Evolutionary conservation across 805 yeast genomes (phyloP).

Genomic region (Yarrowia hollandica): DNA sequence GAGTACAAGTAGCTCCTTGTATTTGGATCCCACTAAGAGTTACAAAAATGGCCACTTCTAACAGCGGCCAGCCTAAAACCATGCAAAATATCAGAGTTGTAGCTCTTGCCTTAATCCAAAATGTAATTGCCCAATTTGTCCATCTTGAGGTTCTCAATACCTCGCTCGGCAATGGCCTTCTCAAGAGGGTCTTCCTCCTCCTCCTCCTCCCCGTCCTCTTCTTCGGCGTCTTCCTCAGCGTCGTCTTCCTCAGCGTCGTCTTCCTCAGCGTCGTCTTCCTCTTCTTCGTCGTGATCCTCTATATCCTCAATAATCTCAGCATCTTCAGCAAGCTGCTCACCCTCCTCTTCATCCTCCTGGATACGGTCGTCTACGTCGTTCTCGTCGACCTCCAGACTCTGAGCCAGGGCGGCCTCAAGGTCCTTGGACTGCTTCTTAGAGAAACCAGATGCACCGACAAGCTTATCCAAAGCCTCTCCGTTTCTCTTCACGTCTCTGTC

Average conservation of each 20-base stretch:
- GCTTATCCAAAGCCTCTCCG: slow-evolving; percentile 67
- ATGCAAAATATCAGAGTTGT: not conserved
- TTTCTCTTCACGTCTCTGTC: slow-evolving; percentile 69
- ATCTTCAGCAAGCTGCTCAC: slow-evolving; percentile 37
- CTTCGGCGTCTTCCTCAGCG: slow-evolving; percentile 44
- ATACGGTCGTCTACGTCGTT: slow-evolving; percentile 42
- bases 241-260: slow-evolving; percentile 36
- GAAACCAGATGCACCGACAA: slow-evolving; percentile 90
- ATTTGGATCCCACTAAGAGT: no score
- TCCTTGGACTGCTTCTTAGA: slow-evolving; percentile 60
- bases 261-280: slow-evolving; percentile 43
- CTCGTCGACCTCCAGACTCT: slow-evolving; percentile 47
- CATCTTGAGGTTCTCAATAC: slow-evolving; percentile 56
- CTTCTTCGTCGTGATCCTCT: slow-evolving; percentile 31
- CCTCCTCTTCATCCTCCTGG: slow-evolving; percentile 44
- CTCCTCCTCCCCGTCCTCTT: slow-evolving; percentile 30
- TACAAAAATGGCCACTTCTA: not conserved
- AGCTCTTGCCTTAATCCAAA: slow-evolving; percentile 37
- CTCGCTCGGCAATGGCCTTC: slow-evolving; percentile 38
- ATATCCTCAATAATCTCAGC: slow-evolving; percentile 45
- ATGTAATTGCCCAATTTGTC: slow-evolving; percentile 83
- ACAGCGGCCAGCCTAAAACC: not conserved
- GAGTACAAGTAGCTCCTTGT: no score
- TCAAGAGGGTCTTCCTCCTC: slow-evolving; percentile 44
- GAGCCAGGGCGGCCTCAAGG: slow-evolving; percentile 71